Percentiles rank a stretch among this genome's conserved stretches.
These are phyloP conservation scores for Citeromyces siamensis DNA, from an alignment of 1,139 yeast species.

Conservation along the genomic window DNA sequence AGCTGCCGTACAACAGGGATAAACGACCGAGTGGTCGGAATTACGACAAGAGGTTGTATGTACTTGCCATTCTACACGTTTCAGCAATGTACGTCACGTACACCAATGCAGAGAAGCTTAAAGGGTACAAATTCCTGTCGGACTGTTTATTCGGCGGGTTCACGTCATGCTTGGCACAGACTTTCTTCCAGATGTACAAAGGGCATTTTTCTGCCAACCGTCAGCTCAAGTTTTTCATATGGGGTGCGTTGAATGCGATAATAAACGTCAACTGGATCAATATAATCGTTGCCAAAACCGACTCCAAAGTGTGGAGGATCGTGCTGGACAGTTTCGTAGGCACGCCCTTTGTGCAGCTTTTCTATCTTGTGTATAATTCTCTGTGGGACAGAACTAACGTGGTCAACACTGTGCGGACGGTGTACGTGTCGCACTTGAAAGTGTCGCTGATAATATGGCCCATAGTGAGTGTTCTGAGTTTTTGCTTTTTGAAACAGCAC, in stretches of 20 bases:
- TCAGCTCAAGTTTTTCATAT: conserved; percentile 36
- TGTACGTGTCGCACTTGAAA: conserved; percentile 34
- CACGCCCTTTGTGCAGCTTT: conserved; percentile 38
- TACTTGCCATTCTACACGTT: not conserved
- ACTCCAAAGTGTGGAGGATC: conserved; percentile 25
- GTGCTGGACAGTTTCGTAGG: conserved; percentile 43
- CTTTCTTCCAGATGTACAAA: conserved; percentile 35
- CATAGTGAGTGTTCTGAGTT: conserved; percentile 35
- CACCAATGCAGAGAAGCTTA: not conserved
- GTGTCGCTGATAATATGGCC: conserved; percentile 53
- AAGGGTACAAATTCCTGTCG: conserved; percentile 15
- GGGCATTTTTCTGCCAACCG: conserved; percentile 27
- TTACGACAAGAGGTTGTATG: not conserved
- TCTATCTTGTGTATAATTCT: conserved; percentile 33
- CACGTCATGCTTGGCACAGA: conserved; percentile 47
- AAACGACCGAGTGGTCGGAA: not conserved
- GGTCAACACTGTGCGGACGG: conserved; percentile 13
- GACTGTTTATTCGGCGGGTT: conserved; percentile 17
- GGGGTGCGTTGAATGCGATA: conserved; percentile 54
- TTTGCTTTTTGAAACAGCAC: conserved; percentile 31
- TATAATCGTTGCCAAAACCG: conserved; percentile 25
- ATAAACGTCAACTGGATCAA: conserved; percentile 48
- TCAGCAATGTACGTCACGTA: not conserved
- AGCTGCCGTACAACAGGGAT: conserved; percentile 5
- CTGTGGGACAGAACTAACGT: conserved; percentile 37